Evolutionary conservation across 345 rosid genomes (phyloP).

Genomic region (Eucalyptus fibrosa): DNA sequence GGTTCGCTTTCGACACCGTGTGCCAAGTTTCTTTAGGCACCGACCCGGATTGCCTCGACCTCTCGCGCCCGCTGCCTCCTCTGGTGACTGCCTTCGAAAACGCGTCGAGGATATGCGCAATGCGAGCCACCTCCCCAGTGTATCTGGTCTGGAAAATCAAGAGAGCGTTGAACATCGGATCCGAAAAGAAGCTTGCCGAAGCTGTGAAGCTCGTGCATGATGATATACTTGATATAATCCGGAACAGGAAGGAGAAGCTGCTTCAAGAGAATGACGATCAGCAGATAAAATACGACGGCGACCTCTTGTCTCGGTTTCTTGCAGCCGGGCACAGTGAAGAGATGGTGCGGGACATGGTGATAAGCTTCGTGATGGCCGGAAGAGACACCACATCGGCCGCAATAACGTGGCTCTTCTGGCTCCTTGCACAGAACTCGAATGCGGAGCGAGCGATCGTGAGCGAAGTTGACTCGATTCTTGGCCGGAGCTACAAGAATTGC

Average conservation of each 20-base stretch:
- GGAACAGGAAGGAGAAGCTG: slow-evolving; percentile 8
- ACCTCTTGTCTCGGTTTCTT: slow-evolving; percentile 34
- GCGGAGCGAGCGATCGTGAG: slow-evolving; percentile 12
- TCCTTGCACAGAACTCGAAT: slow-evolving; percentile 18
- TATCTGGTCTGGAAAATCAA: slow-evolving; percentile 55
- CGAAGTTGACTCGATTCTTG: slow-evolving; percentile 13
- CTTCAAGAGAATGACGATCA: background rate
- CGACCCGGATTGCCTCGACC: background rate
- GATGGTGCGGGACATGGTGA: slow-evolving; percentile 39
- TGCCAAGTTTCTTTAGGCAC: background rate
- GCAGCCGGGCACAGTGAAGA: slow-evolving; percentile 17
- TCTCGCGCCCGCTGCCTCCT: background rate
- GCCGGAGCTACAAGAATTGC: slow-evolving; percentile 3
- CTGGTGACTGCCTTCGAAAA: background rate
- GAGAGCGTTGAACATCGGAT: slow-evolving; percentile 37
- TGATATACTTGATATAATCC: slow-evolving; percentile 5
- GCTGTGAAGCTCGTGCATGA: slow-evolving; percentile 25
- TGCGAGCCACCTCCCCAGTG: slow-evolving; percentile 36
- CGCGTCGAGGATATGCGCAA: slow-evolving; percentile 32
- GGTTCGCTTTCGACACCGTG: background rate
- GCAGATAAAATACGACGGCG: background rate
- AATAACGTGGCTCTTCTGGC: slow-evolving; percentile 54
- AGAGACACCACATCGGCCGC: slow-evolving; percentile 64
- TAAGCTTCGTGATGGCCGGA: slow-evolving; percentile 63
- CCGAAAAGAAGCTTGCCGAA: slow-evolving; percentile 32